These are phyloP conservation scores for Symbiodinium pilosum DNA, from an alignment of 73 alveolate species.

Conservation along the genomic window DNA sequence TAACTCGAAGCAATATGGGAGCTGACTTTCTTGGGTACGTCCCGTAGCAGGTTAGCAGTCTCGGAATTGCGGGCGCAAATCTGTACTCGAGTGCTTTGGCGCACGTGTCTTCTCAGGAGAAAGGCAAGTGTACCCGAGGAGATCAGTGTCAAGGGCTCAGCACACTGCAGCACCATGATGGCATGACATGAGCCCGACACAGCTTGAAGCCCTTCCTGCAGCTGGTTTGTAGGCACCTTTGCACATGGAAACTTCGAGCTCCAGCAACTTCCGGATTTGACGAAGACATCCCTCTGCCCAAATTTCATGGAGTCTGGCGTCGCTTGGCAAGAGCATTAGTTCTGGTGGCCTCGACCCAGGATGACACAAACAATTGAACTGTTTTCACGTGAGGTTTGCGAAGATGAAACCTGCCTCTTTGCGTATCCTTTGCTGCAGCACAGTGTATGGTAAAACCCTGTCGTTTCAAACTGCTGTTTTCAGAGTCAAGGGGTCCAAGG, in stretches of 20 bases:
- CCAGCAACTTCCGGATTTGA: slow-evolving; percentile 61
- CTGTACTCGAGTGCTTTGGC: no score
- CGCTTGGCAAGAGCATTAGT: no score
- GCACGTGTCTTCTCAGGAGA: slow-evolving; percentile 50
- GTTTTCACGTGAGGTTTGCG: slow-evolving; percentile 47
- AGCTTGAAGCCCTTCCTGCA: no score
- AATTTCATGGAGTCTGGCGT: slow-evolving; percentile 31
- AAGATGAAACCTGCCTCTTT: slow-evolving; percentile 26
- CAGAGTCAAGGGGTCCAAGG: no score
- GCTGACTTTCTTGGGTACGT: no score
- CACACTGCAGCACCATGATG: no score
- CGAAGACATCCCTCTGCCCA: slow-evolving; percentile 68
- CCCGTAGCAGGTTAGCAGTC: no score
- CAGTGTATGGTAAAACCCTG: background rate
- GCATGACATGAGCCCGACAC: no score
- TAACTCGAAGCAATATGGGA: no score
- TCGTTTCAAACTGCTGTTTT: background rate
- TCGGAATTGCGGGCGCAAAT: no score
- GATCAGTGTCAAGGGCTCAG: slow-evolving; percentile 31
- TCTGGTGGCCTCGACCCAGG: no score
- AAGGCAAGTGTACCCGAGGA: slow-evolving; percentile 86
- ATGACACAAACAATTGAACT: no score
- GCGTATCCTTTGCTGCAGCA: background rate
- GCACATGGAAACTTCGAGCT: slow-evolving; percentile 79
- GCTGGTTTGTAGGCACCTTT: slow-evolving; percentile 24